These are phyloP conservation scores for Phylloboletellus chloephorus DNA, from an alignment of 1,284 basidiomycete species.

Conservation along the genomic window DNA sequence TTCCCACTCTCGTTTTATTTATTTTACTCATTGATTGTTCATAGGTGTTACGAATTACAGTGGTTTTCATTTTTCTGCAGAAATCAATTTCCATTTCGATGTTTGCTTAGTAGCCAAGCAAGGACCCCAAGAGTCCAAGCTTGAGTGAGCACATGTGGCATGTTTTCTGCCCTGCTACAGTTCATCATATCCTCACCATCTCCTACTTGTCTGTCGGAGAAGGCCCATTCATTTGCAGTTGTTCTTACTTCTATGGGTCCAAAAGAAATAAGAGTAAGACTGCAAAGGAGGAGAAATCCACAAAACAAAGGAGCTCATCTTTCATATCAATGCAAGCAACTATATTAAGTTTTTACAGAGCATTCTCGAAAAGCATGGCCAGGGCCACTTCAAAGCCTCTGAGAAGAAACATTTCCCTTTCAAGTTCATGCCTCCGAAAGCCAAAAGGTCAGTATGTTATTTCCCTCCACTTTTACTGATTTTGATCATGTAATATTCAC, in stretches of 20 bases:
- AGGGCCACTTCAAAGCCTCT: not conserved
- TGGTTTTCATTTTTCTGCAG: no score
- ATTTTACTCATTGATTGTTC: no score
- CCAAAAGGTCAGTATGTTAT: slow-evolving; percentile 1
- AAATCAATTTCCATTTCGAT: no score
- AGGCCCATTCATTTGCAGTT: not conserved
- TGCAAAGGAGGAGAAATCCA: not conserved
- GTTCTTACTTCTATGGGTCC: no score
- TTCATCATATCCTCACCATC: not conserved
- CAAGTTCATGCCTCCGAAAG: slow-evolving; percentile 1
- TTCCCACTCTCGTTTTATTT: no score
- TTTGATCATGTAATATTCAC: no score
- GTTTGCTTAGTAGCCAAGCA: no score
- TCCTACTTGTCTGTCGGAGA: not conserved
- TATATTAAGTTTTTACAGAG: not conserved
- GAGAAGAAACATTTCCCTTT: not conserved
- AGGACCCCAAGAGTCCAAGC: no score
- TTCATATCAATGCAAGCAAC: not conserved
- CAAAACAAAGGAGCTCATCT: not conserved
- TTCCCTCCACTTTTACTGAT: no score
- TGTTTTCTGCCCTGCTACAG: no score
- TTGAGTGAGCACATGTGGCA: no score
- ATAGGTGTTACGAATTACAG: no score
- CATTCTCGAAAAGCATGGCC: not conserved
- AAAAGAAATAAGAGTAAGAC: slow-evolving; percentile 1